These are phyloP conservation scores for Calonectria pteridis DNA, from an alignment of 2,329 filamentous ascomycete genomes.

Conservation along the genomic window DNA sequence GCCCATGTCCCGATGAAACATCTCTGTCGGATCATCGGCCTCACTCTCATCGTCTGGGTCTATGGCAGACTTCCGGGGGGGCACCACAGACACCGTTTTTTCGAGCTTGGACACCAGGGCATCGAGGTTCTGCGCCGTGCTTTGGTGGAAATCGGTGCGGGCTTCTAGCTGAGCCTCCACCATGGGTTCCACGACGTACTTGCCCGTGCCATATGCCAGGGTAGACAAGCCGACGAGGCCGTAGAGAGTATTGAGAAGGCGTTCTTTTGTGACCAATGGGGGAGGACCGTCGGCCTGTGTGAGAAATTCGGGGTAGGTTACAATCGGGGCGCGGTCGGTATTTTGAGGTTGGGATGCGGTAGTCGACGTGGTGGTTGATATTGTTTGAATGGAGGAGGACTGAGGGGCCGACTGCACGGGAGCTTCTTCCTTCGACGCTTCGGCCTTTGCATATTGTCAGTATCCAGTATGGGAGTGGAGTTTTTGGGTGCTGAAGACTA, in stretches of 20 bases:
- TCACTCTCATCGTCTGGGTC: conserved; percentile 56
- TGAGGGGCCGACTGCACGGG: conserved; percentile 17
- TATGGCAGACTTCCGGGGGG: conserved; percentile 49
- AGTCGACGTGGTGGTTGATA: conserved; percentile 31
- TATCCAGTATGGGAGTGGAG: background rate
- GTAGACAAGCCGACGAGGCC: conserved; percentile 69
- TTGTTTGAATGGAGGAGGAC: conserved; percentile 29
- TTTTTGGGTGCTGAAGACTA: background rate
- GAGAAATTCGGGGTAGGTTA: conserved; percentile 79
- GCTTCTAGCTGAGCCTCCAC: conserved; percentile 64
- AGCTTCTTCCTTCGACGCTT: conserved; percentile 21
- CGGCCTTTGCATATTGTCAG: conserved; percentile 19
- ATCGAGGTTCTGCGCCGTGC: conserved; percentile 59
- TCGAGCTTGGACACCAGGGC: conserved; percentile 65
- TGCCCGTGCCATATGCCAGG: conserved; percentile 77
- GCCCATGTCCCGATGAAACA: conserved; percentile 85
- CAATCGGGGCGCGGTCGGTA: conserved; percentile 68
- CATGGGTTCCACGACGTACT: conserved; percentile 76
- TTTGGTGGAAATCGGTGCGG: conserved; percentile 65
- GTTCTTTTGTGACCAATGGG: conserved; percentile 71
- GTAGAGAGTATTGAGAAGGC: conserved; percentile 71
- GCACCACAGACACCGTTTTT: conserved; percentile 71
- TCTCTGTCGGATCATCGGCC: conserved; percentile 76
- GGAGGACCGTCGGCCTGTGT: conserved; percentile 67
- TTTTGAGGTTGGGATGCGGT: conserved; percentile 38